Evolutionary conservation across 108 stramenopile species (phyloP), one percentile per base, ranked within the genome.

Genomic region (Cylindrotheca closterium): DNA sequence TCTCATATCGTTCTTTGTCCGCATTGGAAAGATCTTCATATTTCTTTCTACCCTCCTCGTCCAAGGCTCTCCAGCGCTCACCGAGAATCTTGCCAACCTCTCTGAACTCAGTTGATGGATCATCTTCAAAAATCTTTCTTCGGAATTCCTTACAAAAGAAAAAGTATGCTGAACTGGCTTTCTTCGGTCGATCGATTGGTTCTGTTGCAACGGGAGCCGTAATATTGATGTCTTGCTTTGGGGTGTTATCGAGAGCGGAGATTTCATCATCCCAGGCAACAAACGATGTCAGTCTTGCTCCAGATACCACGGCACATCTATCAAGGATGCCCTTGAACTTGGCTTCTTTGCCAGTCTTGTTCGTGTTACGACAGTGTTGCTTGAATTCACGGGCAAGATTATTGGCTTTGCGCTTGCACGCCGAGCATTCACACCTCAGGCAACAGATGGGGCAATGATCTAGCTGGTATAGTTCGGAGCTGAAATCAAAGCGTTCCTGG

Each of bases 11-110:
- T 0, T 28, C 63, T 29, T 42, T 67, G 47, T 67, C 56, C 15
- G 4, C 3, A 29, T 28, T n/a, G 2, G 51, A 47, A 25, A 53
- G 19, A 12, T 64, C 52, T 33, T 64, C 63, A 47, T 48, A 79
- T 32, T 50, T 19, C 47, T 61, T 56, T 19, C 49, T 63, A 2
- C 73, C 71, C 8, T 58, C 64, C 17, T 46, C 30, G 19, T 30
- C 30, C 46, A 73, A 29, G 26, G 58, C 32, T 25, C 67, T 65
- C 78, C 78, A 79, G 28, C 54, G 55, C 17, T 70, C 64, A 4
- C 37, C 37, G 15, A 42, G 37, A 42, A 42, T 42, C 37, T 42
- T 42, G 7, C 37, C 37, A 42, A 42, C 10, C 15, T 42, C 37
- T 10, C 10, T 15, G 15, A 42, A 42, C 37, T 42, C 15, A 7